Evolutionary conservation across 2,329 filamentous ascomycete species (phyloP).

Genomic region (Neofusicoccum cordaticola): DNA sequence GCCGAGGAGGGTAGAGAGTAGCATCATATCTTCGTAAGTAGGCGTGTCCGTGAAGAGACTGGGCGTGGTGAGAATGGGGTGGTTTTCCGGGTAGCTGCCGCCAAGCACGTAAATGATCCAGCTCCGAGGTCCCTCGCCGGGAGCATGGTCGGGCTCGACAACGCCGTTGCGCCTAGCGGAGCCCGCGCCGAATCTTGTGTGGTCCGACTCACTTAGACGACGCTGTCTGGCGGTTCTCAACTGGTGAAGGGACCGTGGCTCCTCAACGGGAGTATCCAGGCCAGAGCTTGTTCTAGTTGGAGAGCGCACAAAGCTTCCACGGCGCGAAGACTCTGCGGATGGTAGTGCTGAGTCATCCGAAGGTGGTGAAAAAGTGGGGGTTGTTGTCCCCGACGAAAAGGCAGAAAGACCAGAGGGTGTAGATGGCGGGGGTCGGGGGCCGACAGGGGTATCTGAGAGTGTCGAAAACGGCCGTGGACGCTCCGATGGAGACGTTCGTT

Average conservation of each 20-base stretch:
- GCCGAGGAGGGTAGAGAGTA: conserved; percentile 64
- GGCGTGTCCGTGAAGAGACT: conserved; percentile 69
- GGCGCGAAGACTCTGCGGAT: conserved; percentile 36
- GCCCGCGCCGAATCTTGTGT: conserved; percentile 60
- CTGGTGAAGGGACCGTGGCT: conserved; percentile 28
- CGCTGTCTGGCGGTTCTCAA: conserved; percentile 50
- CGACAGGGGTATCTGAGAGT: conserved; percentile 55
- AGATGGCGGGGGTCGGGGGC: conserved; percentile 61
- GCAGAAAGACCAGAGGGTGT: conserved; percentile 58
- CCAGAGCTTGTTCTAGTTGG: conserved; percentile 33
- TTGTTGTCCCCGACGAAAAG: conserved; percentile 52
- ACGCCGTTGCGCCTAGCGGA: conserved; percentile 63
- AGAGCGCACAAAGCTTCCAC: conserved; percentile 38
- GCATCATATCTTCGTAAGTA: conserved; percentile 70
- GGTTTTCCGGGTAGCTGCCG: conserved; percentile 67
- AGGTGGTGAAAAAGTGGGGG: conserved; percentile 30
- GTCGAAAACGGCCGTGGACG: conserved; percentile 43
- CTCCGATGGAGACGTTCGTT: conserved; percentile 41
- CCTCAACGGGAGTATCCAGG: conserved; percentile 43
- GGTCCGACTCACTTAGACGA: conserved; percentile 59
- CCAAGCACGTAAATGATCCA: conserved; percentile 73
- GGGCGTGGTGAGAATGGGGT: conserved; percentile 67
- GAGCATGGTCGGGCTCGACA: conserved; percentile 56
- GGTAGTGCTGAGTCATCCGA: conserved; percentile 36
- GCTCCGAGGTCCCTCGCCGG: conserved; percentile 58